These are phyloP conservation scores for Agaricus subrufescens DNA, from an alignment of 768 basidiomycete genomes.

Conservation along the genomic window DNA sequence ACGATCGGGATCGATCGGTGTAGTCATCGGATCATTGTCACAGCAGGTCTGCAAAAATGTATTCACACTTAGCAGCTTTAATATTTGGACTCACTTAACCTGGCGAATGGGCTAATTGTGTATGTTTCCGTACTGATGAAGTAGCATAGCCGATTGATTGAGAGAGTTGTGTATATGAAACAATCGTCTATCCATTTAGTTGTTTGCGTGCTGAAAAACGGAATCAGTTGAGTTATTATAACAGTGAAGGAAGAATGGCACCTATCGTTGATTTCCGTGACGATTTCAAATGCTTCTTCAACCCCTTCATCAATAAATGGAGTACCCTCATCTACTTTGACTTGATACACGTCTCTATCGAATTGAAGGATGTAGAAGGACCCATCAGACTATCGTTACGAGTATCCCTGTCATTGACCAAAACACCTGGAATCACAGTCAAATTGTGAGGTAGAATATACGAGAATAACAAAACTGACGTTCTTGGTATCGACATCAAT, in stretches of 20 bases:
- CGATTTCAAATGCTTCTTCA: slow-evolving; percentile 92
- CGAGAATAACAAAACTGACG: slow-evolving; percentile 39
- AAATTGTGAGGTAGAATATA: neutral
- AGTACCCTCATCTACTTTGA: slow-evolving; percentile 68
- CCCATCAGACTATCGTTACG: slow-evolving; percentile 85
- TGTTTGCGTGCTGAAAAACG: slow-evolving; percentile 67
- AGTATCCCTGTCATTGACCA: slow-evolving; percentile 89
- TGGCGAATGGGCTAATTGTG: slow-evolving; percentile 92
- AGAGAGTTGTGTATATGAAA: slow-evolving; percentile 89
- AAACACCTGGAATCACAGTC: slow-evolving; percentile 47
- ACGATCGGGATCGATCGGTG: too few relatives aligned
- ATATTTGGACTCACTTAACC: slow-evolving; percentile 34
- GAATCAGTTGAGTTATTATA: slow-evolving; percentile 18
- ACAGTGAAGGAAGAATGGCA: slow-evolving; percentile 23
- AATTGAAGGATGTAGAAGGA: slow-evolving; percentile 92
- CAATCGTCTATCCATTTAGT: slow-evolving; percentile 99
- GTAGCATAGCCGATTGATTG: slow-evolving; percentile 92
- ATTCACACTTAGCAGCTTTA: too few relatives aligned
- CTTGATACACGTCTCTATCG: slow-evolving; percentile 83
- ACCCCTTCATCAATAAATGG: slow-evolving; percentile 88
- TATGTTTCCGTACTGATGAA: slow-evolving; percentile 92
- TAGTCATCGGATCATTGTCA: too few relatives aligned
- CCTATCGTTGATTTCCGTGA: slow-evolving; percentile 85
- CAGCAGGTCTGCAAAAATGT: too few relatives aligned
- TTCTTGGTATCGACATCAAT: slow-evolving; percentile 95